Percentiles rank a stretch among this genome's conserved stretches.
phyloP scores from a whole-genome alignment of 2,329 filamentous ascomycete genomes.

The Rhytidhysteron rufulum region DNA sequence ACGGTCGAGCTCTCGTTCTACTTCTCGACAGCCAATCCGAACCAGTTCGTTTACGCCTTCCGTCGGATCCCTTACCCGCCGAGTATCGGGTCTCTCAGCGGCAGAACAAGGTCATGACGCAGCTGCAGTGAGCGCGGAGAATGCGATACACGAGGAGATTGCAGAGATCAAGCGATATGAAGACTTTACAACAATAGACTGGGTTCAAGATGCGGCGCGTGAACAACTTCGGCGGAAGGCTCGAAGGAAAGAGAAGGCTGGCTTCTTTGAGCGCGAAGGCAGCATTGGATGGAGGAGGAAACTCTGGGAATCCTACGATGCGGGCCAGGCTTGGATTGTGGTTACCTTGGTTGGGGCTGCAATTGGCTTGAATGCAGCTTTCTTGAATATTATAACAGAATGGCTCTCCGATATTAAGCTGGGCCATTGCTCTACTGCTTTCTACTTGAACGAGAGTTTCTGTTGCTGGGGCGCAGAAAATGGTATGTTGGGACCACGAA shows the following conservation, averaged over 20 bases:
- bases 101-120: slow-evolving; percentile 60
- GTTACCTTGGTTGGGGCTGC: slow-evolving; percentile 84
- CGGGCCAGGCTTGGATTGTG: slow-evolving; percentile 96
- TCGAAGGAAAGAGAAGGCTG: slow-evolving; percentile 66
- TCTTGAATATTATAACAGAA: slow-evolving; percentile 93
- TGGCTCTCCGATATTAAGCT: slow-evolving; percentile 95
- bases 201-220: slow-evolving; percentile 94
- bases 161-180: slow-evolving; percentile 97
- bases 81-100: slow-evolving; percentile 64
- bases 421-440: slow-evolving; percentile 91
- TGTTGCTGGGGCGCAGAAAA: slow-evolving; percentile 96
- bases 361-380: slow-evolving; percentile 88
- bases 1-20: slow-evolving; percentile 34
- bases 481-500: slow-evolving; percentile 46
- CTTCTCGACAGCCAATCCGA: slow-evolving; percentile 21
- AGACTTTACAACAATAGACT: slow-evolving; percentile 98
- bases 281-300: slow-evolving; percentile 73
- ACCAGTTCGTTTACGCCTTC: slow-evolving; percentile 50
- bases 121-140: slow-evolving; percentile 54
- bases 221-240: slow-evolving; percentile 80
- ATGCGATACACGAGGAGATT: slow-evolving; percentile 87
- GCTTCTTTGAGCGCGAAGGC: slow-evolving; percentile 65
- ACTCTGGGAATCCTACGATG: slow-evolving; percentile 84
- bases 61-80: slow-evolving; percentile 58
- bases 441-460: slow-evolving; percentile 96